Percentiles rank a stretch among this genome's conserved stretches.
phyloP scores from a whole-genome alignment of 1,284 basidiomycete genomes.

The Phlebopus sp. region DNA sequence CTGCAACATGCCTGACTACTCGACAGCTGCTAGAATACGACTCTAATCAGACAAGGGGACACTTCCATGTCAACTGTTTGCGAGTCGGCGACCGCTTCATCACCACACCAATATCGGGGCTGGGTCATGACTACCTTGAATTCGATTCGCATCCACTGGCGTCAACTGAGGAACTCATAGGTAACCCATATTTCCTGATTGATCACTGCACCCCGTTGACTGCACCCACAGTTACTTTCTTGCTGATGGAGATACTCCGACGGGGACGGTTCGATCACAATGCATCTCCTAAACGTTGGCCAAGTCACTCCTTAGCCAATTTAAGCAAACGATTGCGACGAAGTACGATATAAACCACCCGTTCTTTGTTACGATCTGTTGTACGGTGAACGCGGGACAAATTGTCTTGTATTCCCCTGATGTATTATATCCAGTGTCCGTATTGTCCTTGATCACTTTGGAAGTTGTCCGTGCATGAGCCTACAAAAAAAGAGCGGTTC shows the following conservation, averaged over 20 bases:
- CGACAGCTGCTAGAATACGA: slow-evolving; percentile 47
- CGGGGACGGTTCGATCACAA: slow-evolving; percentile 49
- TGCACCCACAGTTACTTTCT: slow-evolving; percentile 45
- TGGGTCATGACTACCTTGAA: slow-evolving; percentile 47
- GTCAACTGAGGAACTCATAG: slow-evolving; percentile 48
- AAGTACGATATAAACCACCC: slow-evolving; percentile 37
- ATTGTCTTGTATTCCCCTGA: neutral
- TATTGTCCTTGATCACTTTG: no score
- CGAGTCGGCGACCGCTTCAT: slow-evolving; percentile 31
- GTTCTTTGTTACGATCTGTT: slow-evolving; percentile 1
- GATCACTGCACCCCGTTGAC: slow-evolving; percentile 5
- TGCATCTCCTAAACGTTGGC: slow-evolving; percentile 45
- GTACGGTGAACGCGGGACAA: neutral
- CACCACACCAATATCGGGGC: slow-evolving; percentile 37
- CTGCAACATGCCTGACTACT: slow-evolving; percentile 2
- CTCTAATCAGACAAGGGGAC: slow-evolving; percentile 43
- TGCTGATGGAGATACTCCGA: slow-evolving; percentile 57
- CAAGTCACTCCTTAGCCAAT: slow-evolving; percentile 38
- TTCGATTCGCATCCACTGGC: slow-evolving; percentile 41
- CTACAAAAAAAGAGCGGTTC: slow-evolving; percentile 13
- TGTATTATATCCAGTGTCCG: no score
- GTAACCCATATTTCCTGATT: slow-evolving; percentile 26
- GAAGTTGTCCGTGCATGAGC: no score
- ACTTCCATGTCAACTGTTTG: slow-evolving; percentile 47
- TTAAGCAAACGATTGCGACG: slow-evolving; percentile 42